Percentiles rank a stretch among this genome's conserved stretches.
phyloP scores from a whole-genome alignment of 345 rosid genomes.

The Ailanthus altissimus region DNA sequence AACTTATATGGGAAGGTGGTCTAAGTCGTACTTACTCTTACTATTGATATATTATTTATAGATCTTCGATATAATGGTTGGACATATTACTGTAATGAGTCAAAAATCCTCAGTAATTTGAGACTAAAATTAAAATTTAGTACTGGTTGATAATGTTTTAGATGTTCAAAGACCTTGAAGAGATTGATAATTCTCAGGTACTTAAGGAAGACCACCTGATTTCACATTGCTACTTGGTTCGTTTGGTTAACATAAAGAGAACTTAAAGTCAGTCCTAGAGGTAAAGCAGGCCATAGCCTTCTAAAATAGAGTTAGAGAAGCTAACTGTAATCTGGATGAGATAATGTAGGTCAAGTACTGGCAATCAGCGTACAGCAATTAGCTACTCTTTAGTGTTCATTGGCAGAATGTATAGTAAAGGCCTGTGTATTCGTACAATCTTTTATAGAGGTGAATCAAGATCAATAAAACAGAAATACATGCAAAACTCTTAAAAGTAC shows the following conservation, averaged over 20 bases:
- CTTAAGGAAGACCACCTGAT: neutral
- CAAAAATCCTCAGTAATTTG: neutral
- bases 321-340: too few species aligned
- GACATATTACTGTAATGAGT: neutral
- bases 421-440: too few species aligned
- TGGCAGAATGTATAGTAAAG: too few species aligned
- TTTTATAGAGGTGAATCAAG: neutral
- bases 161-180: neutral
- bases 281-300: too few species aligned
- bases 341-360: too few species aligned
- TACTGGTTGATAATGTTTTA: too few species aligned
- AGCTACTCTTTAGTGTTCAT: too few species aligned
- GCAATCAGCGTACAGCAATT: too few species aligned
- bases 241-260: too few species aligned
- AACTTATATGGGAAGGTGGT: slow-evolving; percentile 87
- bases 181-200: neutral
- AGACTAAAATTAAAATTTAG: neutral
- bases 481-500: neutral
- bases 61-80: neutral
- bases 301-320: too few species aligned
- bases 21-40: neutral
- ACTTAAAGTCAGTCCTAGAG: too few species aligned
- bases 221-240: too few species aligned
- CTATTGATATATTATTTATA: neutral
- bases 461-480: neutral